phyloP scores from a whole-genome alignment of 75 land plant genomes.

The Azolla pinnata region DNA sequence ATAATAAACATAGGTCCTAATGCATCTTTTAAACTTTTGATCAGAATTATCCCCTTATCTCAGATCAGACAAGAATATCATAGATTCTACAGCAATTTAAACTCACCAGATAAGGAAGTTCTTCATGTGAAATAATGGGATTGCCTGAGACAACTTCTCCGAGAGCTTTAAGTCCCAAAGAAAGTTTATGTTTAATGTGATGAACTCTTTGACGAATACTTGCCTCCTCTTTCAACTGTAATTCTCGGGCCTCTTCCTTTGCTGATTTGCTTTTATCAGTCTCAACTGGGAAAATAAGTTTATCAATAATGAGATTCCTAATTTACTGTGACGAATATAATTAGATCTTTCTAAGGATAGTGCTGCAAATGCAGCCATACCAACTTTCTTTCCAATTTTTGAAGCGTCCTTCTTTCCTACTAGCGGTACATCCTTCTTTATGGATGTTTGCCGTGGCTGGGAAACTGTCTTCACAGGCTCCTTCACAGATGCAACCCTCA shows the following conservation, averaged over 20 bases:
- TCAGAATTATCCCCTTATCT: too few relatives aligned
- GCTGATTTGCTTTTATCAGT: constrained; percentile 69
- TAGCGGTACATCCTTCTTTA: constrained; percentile 27
- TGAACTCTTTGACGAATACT: constrained; percentile 49
- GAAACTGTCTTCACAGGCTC: constrained; percentile 23
- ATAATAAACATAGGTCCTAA: too few relatives aligned
- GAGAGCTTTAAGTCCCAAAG: constrained; percentile 63
- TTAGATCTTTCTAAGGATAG: too few relatives aligned
- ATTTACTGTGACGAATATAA: too few relatives aligned
- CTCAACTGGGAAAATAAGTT: constrained; percentile 8
- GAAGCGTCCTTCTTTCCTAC: constrained; percentile 54
- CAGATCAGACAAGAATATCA: too few relatives aligned
- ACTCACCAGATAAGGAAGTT: constrained; percentile 78
- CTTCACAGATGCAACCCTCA: constrained; percentile 13
- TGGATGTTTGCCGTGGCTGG: constrained; percentile 29
- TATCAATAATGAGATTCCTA: neutral
- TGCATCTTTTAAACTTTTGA: too few relatives aligned
- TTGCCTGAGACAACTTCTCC: constrained; percentile 77
- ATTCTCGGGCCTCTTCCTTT: constrained; percentile 92
- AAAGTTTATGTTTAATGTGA: constrained; percentile 44
- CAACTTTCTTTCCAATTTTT: constrained; percentile 58
- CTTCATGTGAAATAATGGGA: constrained; percentile 71
- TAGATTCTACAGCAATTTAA: too few relatives aligned
- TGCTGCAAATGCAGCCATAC: too few relatives aligned
- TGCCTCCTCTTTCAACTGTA: constrained; percentile 76